Conservation (phyloP, 345 rosid species). For the Pelargonium nanum region DNA sequence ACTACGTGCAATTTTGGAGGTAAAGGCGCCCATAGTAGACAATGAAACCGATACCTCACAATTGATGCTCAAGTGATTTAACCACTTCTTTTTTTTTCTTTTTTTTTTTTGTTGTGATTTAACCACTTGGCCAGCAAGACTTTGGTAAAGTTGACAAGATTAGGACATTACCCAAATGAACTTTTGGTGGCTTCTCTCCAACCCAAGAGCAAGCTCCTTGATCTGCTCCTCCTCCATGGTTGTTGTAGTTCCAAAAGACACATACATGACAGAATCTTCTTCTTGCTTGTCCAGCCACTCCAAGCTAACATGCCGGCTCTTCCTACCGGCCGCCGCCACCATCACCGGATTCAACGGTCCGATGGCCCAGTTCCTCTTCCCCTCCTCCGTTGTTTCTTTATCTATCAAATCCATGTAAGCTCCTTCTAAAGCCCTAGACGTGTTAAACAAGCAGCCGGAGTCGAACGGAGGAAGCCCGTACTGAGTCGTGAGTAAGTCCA, state of each 20-base stretch:
- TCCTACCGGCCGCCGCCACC: constrained; percentile 1
- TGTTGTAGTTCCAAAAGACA: constrained; percentile 46
- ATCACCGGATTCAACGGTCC: constrained; percentile 36
- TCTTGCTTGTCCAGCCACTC: constrained; percentile 40
- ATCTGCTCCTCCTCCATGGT: constrained; percentile 28
- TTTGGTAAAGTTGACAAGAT: too few relatives aligned
- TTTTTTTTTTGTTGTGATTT: too few relatives aligned
- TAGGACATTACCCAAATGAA: constrained; percentile 30
- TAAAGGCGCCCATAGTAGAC: too few relatives aligned
- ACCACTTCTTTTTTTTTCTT: too few relatives aligned
- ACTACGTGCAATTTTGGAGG: too few relatives aligned
- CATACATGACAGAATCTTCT: constrained; percentile 26
- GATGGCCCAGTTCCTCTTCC: constrained; percentile 26
- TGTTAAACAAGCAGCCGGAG: constrained; percentile 28
- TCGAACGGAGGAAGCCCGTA: background rate
- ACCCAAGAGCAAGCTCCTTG: constrained; percentile 29
- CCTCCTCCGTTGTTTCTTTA: background rate
- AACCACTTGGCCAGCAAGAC: too few relatives aligned
- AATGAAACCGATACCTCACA: too few relatives aligned
- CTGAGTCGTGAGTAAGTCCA: constrained; percentile 18
- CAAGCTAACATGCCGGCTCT: constrained; percentile 12
- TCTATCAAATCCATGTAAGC: constrained; percentile 23
- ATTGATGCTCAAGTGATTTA: too few relatives aligned
- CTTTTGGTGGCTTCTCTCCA: constrained; percentile 33
- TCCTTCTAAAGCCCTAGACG: constrained; percentile 24